Base-by-base conservation (phyloP, 805 yeast genomes). In the Spathaspora passalidarum region DNA sequence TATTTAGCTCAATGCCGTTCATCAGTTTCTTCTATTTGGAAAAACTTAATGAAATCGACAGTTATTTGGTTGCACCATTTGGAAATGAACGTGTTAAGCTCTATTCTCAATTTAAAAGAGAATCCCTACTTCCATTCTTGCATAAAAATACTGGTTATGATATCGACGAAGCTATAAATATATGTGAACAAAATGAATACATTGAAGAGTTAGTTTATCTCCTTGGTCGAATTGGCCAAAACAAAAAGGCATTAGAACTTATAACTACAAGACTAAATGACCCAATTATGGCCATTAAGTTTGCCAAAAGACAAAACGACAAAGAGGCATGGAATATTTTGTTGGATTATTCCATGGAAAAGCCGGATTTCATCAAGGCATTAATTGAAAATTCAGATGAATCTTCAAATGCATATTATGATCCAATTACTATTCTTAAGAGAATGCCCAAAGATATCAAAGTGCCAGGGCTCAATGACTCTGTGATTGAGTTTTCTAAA, bases 161-260 rank as follows among this genome's bases (percentile, higher is more conserved):
- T 49, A 78, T 90, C 37, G 86, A 81, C 36, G 54, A 60, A 25
- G 96, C 97, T 0, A 79, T 91, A n/a, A 62, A 66, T 11, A 61
- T 84, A 1, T 88, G 96, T 56, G 81, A 82, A 49, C 48, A 60
- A 9, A 67, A 73, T 18, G 73, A 73, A 1, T 73, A 77, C 35
- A 75, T 73, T 35, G 80, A 84, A 35, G 98, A 92, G 56, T 70
- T 90, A 35, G 96, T 94, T 0, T 90, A 81, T 56, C 64, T 94
- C 23, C 74, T 88, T 49, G 95, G 96, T 4, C 80, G 81, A 55
- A 82, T 87, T 20, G 98, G 99, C 1, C 86, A 87, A 53, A 81
- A 83, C 46, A 76, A 76, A 49, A 78, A 80, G 49, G 98, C 98
- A 0, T 66, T 92, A 55, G 76, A 73, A 47, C 69, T 94, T 37